Base-by-base conservation (phyloP, 805 yeast species). In the Wickerhamomyces tratensis region DNA sequence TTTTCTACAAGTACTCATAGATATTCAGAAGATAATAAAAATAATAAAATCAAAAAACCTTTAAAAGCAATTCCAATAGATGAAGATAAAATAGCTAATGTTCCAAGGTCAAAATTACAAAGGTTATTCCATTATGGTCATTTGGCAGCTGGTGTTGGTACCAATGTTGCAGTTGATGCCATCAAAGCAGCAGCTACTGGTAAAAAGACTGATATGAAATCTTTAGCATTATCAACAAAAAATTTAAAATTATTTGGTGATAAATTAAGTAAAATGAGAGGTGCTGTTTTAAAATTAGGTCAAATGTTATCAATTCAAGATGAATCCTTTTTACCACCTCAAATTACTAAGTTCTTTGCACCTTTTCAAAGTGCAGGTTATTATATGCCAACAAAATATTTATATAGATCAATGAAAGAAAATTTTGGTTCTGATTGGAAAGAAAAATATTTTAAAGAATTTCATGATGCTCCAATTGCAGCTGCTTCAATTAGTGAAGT, bases 401-500 rank as follows among this genome's bases (percentile, higher is more conserved):
- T 93, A 41, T 87, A 87, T 50, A 71, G 74, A 43, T 86, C 86
- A 3, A 72, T 93, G 76, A 59, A 68, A 8, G 60, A 65, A 10
- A 93, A 88, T 49, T 72, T 93, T 42, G 97, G 98, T 12, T 67
- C 64, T 8, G 69, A 76, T 45, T 93, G 98, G 98, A 73, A 85
- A 47, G 57, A 65, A 5, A 70, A 79, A 34, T 58, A 67, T 39
- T 93, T 86, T 58, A 64, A 80, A 10, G 65, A 76, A 2, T 93
- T 93, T 61, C 86, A 87, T 43, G 93, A 86, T 49, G 71, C 82
- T 25, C 98, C 98, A 6, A 77, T 93, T 43, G 98, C 98, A 0
- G 97, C 98, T 3, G 96, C 98, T 0, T 87, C 96, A 6, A 93
- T 93, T 49, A 97, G 98, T 2, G 98, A 93, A 63, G 98, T 93